phyloP scores from a whole-genome alignment of 345 rosid genomes.

The Garcia nutans region DNA sequence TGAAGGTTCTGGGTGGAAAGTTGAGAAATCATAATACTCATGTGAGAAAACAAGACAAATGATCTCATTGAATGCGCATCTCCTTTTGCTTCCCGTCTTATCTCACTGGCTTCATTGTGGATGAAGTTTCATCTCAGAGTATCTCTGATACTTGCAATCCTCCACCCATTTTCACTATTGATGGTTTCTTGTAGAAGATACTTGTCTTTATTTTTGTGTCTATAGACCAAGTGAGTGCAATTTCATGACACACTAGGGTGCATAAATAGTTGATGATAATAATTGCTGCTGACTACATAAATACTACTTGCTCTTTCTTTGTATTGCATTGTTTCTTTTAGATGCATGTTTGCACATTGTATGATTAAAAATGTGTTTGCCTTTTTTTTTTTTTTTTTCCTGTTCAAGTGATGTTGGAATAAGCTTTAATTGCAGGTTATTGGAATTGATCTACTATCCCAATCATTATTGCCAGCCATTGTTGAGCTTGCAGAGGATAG shows the following conservation, averaged over 20 bases:
- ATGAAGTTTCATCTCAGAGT: background rate
- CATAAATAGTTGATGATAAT: background rate
- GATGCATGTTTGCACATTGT: background rate
- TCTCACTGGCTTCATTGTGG: background rate
- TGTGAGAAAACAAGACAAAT: background rate
- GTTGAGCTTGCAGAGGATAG: slow-evolving; percentile 99
- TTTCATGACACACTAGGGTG: background rate
- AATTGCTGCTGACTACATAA: background rate
- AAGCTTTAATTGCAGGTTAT: slow-evolving; percentile 59
- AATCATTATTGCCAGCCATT: slow-evolving; percentile 88
- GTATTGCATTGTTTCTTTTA: background rate
- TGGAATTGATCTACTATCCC: slow-evolving; percentile 94
- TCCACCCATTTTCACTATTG: background rate
- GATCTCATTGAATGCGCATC: background rate
- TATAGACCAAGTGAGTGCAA: background rate
- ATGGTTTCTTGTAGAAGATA: background rate
- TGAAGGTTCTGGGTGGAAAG: background rate
- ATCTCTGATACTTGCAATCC: background rate
- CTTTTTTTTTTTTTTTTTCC: no score
- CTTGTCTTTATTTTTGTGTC: background rate
- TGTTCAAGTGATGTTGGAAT: background rate
- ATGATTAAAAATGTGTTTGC: background rate
- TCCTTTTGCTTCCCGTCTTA: background rate
- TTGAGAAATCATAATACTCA: background rate
- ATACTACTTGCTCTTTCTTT: background rate